These are phyloP conservation scores for Dictyostelium capitatum DNA, from an alignment of 78 protist genomes.

Conservation along the genomic window DNA sequence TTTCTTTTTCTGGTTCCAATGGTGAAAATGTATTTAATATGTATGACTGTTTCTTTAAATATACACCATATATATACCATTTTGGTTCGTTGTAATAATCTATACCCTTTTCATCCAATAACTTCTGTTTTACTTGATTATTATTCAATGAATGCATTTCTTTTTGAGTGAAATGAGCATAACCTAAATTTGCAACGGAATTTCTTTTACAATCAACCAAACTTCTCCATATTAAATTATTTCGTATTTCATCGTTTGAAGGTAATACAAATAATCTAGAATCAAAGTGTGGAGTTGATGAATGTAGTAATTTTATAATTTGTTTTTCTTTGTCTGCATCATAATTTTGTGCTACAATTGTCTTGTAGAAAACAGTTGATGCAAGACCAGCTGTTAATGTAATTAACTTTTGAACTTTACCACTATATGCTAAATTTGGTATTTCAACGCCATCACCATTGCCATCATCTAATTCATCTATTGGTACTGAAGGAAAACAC, in stretches of 20 bases:
- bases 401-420: slow-evolving; percentile 66
- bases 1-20: background rate
- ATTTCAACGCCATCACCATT: background rate
- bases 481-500: slow-evolving; percentile 53
- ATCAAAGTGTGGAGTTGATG: slow-evolving; percentile 45
- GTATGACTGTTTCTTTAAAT: slow-evolving; percentile 29
- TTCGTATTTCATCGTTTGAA: slow-evolving; percentile 31
- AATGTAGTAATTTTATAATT: background rate
- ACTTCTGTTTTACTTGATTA: slow-evolving; percentile 19
- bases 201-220: slow-evolving; percentile 66
- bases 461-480: background rate
- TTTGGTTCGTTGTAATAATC: slow-evolving; percentile 44
- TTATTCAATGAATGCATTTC: background rate
- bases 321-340: background rate
- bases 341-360: slow-evolving; percentile 16
- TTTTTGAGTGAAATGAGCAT: slow-evolving; percentile 61
- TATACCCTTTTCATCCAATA: slow-evolving; percentile 11
- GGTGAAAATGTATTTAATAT: background rate
- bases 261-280: slow-evolving; percentile 72
- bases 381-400: slow-evolving; percentile 68
- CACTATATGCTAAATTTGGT: slow-evolving; percentile 13
- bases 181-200: slow-evolving; percentile 26
- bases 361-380: slow-evolving; percentile 52
- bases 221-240: slow-evolving; percentile 77
- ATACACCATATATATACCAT: slow-evolving; percentile 64